phyloP scores from a whole-genome alignment of 805 yeast genomes.

The Kurtzmaniella cleridarum region DNA sequence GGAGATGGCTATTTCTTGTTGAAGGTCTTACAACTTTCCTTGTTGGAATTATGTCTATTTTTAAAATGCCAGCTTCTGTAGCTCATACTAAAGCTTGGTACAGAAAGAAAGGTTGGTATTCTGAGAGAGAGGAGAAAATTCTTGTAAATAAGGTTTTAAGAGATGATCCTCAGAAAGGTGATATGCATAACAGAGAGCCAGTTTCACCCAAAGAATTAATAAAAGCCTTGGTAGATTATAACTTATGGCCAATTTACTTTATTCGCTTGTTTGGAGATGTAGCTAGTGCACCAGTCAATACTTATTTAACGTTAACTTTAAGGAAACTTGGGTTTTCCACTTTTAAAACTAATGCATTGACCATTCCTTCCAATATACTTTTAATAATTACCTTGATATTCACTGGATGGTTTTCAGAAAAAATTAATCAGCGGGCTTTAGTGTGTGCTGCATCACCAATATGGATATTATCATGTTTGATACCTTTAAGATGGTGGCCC shows the following conservation, averaged over 20 bases:
- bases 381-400: slow-evolving; percentile 17
- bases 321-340: slow-evolving; percentile 47
- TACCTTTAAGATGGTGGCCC: slow-evolving; percentile 34
- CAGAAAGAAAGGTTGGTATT: slow-evolving; percentile 39
- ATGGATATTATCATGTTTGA: slow-evolving; percentile 12
- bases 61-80: slow-evolving; percentile 51
- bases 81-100: slow-evolving; percentile 47
- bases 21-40: slow-evolving; percentile 55
- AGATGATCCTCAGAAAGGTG: slow-evolving; percentile 26
- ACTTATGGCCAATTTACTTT: slow-evolving; percentile 23
- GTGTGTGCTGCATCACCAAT: slow-evolving; percentile 13
- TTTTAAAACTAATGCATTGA: slow-evolving; percentile 44
- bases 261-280: slow-evolving; percentile 34
- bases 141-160: slow-evolving; percentile 21
- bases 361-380: slow-evolving; percentile 43
- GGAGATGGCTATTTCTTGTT: slow-evolving; percentile 64
- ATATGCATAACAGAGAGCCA: slow-evolving; percentile 24
- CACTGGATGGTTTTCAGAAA: slow-evolving; percentile 18
- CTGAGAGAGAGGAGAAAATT: slow-evolving; percentile 21
- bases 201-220: slow-evolving; percentile 14
- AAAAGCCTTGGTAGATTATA: slow-evolving; percentile 15
- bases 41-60: slow-evolving; percentile 44
- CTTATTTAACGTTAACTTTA: slow-evolving; percentile 45
- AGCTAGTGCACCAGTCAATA: slow-evolving; percentile 11
- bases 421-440: slow-evolving; percentile 15